Conservation (phyloP, 129 eudicot species). For the Flaveria trinervia region DNA sequence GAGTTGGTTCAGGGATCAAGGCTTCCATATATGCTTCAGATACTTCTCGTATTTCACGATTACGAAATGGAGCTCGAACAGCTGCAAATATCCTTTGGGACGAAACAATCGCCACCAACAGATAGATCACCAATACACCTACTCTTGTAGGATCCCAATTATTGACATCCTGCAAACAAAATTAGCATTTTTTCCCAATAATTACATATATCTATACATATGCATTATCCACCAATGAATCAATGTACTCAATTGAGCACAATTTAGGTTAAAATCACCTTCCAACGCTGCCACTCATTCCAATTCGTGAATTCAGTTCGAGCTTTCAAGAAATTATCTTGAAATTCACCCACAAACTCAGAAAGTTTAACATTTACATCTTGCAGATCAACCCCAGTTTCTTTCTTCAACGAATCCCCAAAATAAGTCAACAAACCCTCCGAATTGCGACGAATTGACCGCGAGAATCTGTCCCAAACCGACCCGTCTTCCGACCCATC, state of each 20-base stretch:
- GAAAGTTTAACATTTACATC: conserved; percentile 39
- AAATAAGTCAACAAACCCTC: conserved; percentile 44
- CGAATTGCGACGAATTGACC: conserved; percentile 55
- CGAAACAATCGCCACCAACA: conserved; percentile 49
- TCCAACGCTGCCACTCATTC: conserved; percentile 74
- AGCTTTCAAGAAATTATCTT: conserved; percentile 33
- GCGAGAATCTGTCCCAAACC: conserved; percentile 49
- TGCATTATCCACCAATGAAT: not conserved
- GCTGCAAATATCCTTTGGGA: conserved; percentile 55
- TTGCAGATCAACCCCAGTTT: conserved; percentile 68
- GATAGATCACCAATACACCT: conserved; percentile 61
- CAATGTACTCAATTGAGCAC: not conserved
- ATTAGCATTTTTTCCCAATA: not conserved
- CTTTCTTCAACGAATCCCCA: conserved; percentile 67
- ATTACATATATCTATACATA: too few relatives aligned
- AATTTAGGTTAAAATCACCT: conserved; percentile 42
- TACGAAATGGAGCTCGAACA: conserved; percentile 64
- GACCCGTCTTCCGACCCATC: conserved; percentile 42
- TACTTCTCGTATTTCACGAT: conserved; percentile 51
- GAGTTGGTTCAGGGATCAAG: conserved; percentile 91
- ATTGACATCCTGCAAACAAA: conserved; percentile 56
- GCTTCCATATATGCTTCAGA: conserved; percentile 91
- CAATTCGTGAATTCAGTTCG: conserved; percentile 50
- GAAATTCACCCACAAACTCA: conserved; percentile 34
- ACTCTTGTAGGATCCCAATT: conserved; percentile 78